A percentile compares a stretch with the other conserved stretches of the same genome.
phyloP scores from a whole-genome alignment of 2,329 filamentous ascomycete genomes.

The Nigrograna mackinnonii region DNA sequence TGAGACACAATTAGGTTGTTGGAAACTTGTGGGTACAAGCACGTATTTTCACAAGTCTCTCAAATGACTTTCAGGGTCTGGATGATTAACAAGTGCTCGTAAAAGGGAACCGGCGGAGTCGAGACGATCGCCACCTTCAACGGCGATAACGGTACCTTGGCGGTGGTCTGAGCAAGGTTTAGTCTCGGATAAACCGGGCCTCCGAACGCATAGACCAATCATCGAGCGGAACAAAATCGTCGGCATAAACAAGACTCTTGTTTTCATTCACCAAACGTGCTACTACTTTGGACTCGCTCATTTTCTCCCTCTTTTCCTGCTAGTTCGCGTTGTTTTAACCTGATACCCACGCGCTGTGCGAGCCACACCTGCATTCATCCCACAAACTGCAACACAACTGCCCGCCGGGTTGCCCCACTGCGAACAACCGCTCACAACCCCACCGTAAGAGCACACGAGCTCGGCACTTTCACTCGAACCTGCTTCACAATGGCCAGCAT shows the following conservation, averaged over 20 bases:
- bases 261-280: background rate
- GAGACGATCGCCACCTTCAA: too few species aligned
- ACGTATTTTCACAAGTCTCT: too few species aligned
- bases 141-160: too few species aligned
- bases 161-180: background rate
- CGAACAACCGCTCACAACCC: slow-evolving; percentile 1
- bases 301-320: background rate
- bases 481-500: slow-evolving; percentile 38
- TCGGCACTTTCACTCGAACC: slow-evolving; percentile 8
- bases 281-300: background rate
- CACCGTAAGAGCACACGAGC: slow-evolving; percentile 34
- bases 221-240: background rate
- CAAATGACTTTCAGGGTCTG: too few species aligned
- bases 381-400: background rate
- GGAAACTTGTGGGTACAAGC: too few species aligned
- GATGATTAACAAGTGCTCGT: too few species aligned
- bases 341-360: background rate
- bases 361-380: background rate
- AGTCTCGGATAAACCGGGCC: background rate
- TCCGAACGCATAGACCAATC: background rate
- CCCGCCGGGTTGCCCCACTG: slow-evolving; percentile 8
- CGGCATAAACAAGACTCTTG: slow-evolving; percentile 1
- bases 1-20: too few species aligned
- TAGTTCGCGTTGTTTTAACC: background rate
- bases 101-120: too few species aligned